Conservation (phyloP, 1,284 basidiomycete species). For the Moesziomyces aphidis region DNA sequence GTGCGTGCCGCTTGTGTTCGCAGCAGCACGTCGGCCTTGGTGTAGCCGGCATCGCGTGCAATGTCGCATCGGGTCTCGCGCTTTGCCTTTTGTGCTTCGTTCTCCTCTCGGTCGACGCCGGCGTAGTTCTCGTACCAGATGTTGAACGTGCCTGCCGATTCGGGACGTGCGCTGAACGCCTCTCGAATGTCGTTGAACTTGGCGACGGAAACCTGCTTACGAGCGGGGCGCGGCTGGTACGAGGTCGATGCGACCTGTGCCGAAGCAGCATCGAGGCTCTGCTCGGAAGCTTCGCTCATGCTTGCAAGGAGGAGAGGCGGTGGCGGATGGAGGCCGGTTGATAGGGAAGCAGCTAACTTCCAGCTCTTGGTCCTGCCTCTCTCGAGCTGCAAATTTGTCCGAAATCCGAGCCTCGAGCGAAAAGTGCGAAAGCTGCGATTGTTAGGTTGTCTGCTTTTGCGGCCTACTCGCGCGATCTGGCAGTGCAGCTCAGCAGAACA, state of each 20-base stretch:
- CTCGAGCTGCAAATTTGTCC: not conserved
- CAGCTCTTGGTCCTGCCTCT: not conserved
- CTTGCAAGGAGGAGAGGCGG: not conserved
- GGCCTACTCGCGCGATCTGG: not conserved
- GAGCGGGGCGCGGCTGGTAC: slow-evolving; percentile 58
- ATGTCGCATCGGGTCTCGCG: slow-evolving; percentile 90
- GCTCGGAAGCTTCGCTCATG: slow-evolving; percentile 24
- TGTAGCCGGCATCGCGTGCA: slow-evolving; percentile 88
- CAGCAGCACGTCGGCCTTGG: slow-evolving; percentile 68
- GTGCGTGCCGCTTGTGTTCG: slow-evolving; percentile 26
- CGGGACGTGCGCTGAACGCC: slow-evolving; percentile 49
- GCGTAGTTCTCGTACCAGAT: slow-evolving; percentile 99
- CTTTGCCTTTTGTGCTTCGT: slow-evolving; percentile 78
- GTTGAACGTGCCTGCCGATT: slow-evolving; percentile 71
- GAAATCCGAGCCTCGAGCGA: slow-evolving; percentile 9
- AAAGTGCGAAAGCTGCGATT: not conserved
- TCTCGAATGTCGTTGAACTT: slow-evolving; percentile 61
- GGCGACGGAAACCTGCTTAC: slow-evolving; percentile 59
- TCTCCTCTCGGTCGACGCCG: slow-evolving; percentile 70
- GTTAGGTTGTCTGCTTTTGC: not conserved
- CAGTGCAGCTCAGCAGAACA: not conserved
- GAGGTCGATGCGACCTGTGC: slow-evolving; percentile 36
- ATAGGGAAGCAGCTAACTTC: not conserved
- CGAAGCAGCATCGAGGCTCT: slow-evolving; percentile 5
- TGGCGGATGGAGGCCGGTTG: not conserved